Evolutionary conservation across 139 green algal genomes (phyloP).

Genomic region (Chlamydomonas sp.): DNA sequence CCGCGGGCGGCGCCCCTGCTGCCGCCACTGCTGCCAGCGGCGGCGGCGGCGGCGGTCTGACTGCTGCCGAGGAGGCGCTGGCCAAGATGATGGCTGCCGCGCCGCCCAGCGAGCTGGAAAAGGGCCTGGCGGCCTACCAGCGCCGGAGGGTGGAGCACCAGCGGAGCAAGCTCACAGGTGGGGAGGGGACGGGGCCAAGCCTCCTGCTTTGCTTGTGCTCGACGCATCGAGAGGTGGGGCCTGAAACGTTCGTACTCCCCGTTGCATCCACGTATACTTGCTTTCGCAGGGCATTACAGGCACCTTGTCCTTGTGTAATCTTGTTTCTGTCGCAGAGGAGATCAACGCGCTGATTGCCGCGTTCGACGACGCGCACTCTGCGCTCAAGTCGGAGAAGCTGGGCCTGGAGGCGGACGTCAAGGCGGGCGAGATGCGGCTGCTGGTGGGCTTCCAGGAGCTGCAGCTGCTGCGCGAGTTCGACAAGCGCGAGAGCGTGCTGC

Average conservation of each 20-base stretch:
- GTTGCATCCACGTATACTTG: too few species aligned
- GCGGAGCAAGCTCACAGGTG: conserved; percentile 39
- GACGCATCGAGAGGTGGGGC: too few species aligned
- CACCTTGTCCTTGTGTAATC: too few species aligned
- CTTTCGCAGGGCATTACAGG: too few species aligned
- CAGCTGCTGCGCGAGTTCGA: conserved; percentile 77
- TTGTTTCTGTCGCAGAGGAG: background rate
- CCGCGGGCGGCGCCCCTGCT: background rate
- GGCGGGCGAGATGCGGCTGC: conserved; percentile 64
- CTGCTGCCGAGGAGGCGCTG: conserved; percentile 44
- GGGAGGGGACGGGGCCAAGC: background rate
- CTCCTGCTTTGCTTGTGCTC: background rate
- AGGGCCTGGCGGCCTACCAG: conserved; percentile 40
- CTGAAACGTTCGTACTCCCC: too few species aligned
- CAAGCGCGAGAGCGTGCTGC: conserved; percentile 70
- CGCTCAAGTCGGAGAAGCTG: conserved; percentile 67
- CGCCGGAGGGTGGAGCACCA: conserved; percentile 37
- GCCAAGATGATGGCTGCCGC: conserved; percentile 50
- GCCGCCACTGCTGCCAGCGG: background rate
- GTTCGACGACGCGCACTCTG: conserved; percentile 71
- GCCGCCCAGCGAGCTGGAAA: conserved; percentile 50
- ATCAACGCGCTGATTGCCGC: conserved; percentile 24
- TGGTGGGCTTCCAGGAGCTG: conserved; percentile 69
- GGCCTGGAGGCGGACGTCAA: conserved; percentile 71
- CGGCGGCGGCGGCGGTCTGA: background rate